Evolutionary conservation across 768 basidiomycete species (phyloP).

Genomic region (Agrocybe chaxingu): DNA sequence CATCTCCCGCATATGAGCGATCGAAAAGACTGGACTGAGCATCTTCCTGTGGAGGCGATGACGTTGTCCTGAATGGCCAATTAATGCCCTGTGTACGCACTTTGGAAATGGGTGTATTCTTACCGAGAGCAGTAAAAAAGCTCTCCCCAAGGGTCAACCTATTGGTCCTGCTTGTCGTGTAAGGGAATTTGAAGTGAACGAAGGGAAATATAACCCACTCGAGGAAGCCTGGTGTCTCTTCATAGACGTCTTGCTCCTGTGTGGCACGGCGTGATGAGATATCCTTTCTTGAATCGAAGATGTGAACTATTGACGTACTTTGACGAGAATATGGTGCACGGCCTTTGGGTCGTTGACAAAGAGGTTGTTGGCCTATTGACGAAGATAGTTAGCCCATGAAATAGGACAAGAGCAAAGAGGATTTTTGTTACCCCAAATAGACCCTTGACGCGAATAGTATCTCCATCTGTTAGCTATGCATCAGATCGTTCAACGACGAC

Average conservation of each 20-base stretch:
- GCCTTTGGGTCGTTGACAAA: slow-evolving; percentile 44
- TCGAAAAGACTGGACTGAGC: slow-evolving; percentile 42
- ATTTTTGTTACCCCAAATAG: slow-evolving; percentile 26
- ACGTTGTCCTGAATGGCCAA: slow-evolving; percentile 28
- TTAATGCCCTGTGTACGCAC: too few relatives aligned
- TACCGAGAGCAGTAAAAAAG: slow-evolving; percentile 22
- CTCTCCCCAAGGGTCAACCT: slow-evolving; percentile 20
- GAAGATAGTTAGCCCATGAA: neutral
- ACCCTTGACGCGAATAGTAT: slow-evolving; percentile 27
- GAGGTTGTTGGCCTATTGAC: slow-evolving; percentile 25
- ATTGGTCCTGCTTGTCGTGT: slow-evolving; percentile 6
- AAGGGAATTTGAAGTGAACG: neutral
- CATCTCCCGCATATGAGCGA: slow-evolving; percentile 35
- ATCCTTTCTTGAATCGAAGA: neutral
- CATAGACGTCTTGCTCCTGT: slow-evolving; percentile 29
- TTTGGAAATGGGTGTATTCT: neutral
- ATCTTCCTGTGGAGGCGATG: slow-evolving; percentile 42
- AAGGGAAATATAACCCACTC: slow-evolving; percentile 14
- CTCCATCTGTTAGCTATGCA: slow-evolving; percentile 18
- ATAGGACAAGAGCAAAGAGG: neutral
- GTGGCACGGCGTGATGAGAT: neutral
- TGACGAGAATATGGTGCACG: slow-evolving; percentile 42
- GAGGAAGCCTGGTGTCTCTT: slow-evolving; percentile 24
- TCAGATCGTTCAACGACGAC: too few relatives aligned
- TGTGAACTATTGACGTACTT: slow-evolving; percentile 14